Conservation (phyloP, 1,284 basidiomycete species). For the Moesziomyces parantarcticus region DNA sequence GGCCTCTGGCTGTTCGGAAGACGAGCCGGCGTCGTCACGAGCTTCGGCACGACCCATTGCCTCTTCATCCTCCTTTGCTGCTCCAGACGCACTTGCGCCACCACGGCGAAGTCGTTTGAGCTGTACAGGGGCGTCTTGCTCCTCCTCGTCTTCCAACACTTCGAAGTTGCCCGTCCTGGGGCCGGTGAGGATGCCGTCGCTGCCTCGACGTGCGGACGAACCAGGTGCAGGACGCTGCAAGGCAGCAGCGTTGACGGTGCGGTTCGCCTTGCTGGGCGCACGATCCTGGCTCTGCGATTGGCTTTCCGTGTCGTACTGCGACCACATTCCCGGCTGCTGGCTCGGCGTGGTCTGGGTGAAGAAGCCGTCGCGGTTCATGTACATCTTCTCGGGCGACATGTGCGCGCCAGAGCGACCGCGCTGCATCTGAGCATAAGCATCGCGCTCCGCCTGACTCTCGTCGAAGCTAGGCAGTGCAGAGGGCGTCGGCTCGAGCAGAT, state of each 20-base stretch:
- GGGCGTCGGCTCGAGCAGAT: constrained; percentile 45
- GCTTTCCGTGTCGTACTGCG: constrained; percentile 30
- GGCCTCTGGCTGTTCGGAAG: constrained; percentile 32
- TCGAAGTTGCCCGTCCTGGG: background rate
- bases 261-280: background rate
- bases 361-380: constrained; percentile 63
- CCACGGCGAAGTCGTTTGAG: constrained; percentile 43
- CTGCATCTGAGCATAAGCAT: constrained; percentile 32
- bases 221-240: constrained; percentile 13
- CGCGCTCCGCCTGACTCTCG: constrained; percentile 47
- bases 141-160: constrained; percentile 11
- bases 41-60: background rate
- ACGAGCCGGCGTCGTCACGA: constrained; percentile 12
- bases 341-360: constrained; percentile 64
- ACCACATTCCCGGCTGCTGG: constrained; percentile 23
- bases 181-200: constrained; percentile 7
- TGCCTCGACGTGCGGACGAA: constrained; percentile 10
- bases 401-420: constrained; percentile 4
- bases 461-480: constrained; percentile 54
- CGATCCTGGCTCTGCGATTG: constrained; percentile 30
- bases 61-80: background rate
- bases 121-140: constrained; percentile 25
- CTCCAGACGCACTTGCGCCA: background rate
- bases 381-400: constrained; percentile 46
- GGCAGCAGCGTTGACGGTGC: background rate